Percentiles rank a stretch among this genome's conserved stretches.
phyloP scores from a whole-genome alignment of 108 stramenopile genomes.

The Nitzschia palea region DNA sequence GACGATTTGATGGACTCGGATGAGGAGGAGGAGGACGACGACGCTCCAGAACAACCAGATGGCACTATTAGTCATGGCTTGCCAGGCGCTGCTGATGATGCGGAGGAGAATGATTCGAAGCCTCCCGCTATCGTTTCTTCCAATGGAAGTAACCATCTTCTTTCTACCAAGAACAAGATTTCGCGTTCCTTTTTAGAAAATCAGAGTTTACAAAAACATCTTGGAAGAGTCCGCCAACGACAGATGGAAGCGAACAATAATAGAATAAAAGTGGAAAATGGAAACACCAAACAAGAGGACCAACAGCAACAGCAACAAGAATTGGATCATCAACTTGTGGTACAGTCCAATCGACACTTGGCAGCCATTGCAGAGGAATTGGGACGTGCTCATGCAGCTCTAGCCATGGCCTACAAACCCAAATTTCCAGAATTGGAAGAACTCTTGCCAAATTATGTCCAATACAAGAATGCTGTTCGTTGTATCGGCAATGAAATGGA shows the following conservation, averaged over 20 bases:
- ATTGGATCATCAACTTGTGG: constrained; percentile 64
- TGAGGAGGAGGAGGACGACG: constrained; percentile 56
- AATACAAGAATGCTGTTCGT: constrained; percentile 85
- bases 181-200: constrained; percentile 35
- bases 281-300: constrained; percentile 1
- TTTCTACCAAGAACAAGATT: no score
- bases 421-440: constrained; percentile 95
- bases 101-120: not conserved
- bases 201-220: constrained; percentile 34
- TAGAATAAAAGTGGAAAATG: not conserved
- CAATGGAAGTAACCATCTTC: not conserved
- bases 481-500: constrained; percentile 93
- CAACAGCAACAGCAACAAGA: constrained; percentile 52
- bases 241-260: not conserved
- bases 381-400: constrained; percentile 43
- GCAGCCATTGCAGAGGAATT: constrained; percentile 61
- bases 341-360: constrained; percentile 65
- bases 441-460: constrained; percentile 76
- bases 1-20: constrained; percentile 81
- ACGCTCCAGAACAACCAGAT: constrained; percentile 50
- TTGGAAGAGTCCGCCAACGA: constrained; percentile 21
- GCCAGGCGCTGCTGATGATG: constrained; percentile 33
- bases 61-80: constrained; percentile 55
- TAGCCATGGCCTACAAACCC: constrained; percentile 58
- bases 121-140: not conserved